A percentile compares a stretch with the other conserved stretches of the same genome.
phyloP scores from a whole-genome alignment of 129 eudicot species.

The Saposhnikovia divaricata region DNA sequence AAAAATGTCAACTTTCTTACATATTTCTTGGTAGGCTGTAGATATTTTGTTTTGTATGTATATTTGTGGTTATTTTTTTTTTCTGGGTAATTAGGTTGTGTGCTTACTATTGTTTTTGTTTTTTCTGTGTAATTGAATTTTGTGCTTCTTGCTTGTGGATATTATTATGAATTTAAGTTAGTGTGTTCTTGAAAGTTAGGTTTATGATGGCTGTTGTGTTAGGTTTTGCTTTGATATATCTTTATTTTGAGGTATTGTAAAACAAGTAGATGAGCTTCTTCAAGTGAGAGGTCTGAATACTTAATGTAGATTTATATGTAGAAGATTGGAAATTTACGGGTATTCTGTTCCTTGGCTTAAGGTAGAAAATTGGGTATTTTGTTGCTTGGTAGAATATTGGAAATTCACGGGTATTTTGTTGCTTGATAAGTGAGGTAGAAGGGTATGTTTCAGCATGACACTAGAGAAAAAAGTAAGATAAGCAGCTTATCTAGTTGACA shows the following conservation, averaged over 20 bases:
- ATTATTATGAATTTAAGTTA: background rate
- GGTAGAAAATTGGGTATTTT: background rate
- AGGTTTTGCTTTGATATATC: too few relatives aligned
- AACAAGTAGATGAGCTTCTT: background rate
- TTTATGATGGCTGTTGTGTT: background rate
- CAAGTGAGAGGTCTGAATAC: background rate
- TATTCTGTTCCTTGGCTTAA: background rate
- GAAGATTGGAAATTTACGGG: background rate
- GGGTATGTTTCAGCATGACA: background rate
- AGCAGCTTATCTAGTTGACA: background rate
- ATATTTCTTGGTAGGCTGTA: background rate
- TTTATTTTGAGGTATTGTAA: background rate
- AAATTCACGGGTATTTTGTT: background rate
- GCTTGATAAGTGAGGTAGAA: background rate
- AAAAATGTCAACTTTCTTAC: background rate
- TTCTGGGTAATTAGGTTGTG: background rate
- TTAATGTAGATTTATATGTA: background rate
- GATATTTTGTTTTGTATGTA: background rate
- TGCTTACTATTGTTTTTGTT: background rate
- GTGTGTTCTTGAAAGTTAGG: background rate
- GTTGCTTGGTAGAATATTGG: background rate
- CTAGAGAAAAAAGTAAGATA: background rate
- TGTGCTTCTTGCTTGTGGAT: background rate
- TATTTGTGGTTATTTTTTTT: background rate
- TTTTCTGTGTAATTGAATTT: background rate